Conservation (phyloP, 495 filamentous ascomycete genomes). For the Jackrogersella minutella region DNA sequence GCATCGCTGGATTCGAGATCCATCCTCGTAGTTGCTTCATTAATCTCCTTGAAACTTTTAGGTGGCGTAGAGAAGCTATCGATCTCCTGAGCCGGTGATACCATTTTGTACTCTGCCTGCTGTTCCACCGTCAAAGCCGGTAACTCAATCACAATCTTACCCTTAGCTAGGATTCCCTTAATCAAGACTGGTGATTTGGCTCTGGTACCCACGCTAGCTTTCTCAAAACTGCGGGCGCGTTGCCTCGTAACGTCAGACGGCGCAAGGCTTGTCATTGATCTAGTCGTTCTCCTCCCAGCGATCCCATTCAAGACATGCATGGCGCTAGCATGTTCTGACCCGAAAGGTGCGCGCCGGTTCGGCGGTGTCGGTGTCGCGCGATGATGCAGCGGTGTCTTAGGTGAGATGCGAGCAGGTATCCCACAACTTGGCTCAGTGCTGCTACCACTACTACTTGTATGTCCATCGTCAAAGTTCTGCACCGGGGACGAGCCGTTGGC, state of each 20-base stretch:
- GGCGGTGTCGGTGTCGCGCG: neutral
- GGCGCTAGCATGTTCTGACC: constrained; percentile 8
- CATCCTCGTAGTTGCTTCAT: constrained; percentile 5
- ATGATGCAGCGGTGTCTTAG: neutral
- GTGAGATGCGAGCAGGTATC: constrained; percentile 5
- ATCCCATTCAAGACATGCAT: constrained; percentile 3
- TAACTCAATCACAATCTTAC: constrained; percentile 21
- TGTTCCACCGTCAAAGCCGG: constrained; percentile 9
- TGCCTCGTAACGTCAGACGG: neutral
- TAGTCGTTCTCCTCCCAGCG: constrained; percentile 16
- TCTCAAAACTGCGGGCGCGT: neutral
- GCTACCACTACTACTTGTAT: neutral
- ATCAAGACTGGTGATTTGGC: neutral
- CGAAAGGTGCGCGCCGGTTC: neutral
- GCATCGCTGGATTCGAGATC: neutral
- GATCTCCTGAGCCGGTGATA: constrained; percentile 1
- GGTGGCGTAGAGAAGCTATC: neutral
- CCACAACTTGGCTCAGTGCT: constrained; percentile 22
- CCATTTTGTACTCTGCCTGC: neutral
- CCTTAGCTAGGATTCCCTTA: neutral
- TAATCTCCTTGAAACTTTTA: constrained; percentile 33
- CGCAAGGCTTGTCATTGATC: neutral
- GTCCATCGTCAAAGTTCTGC: neutral
- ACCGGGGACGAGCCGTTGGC: neutral
- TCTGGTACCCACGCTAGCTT: neutral